Conservation (phyloP, 768 basidiomycete genomes). For the Leccinellum rugosiceps region DNA sequence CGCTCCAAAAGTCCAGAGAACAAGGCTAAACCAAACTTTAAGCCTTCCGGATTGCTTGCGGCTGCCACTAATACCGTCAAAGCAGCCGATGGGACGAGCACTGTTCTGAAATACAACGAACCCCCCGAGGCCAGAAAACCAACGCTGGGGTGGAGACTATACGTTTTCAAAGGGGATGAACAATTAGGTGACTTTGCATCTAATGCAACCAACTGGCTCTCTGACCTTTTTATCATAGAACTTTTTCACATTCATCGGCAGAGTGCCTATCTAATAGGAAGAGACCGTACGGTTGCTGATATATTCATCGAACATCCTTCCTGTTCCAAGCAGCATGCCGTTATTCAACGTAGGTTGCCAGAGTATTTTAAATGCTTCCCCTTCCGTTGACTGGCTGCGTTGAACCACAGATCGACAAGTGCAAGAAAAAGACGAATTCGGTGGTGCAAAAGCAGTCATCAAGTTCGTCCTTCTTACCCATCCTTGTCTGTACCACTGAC, state of each 20-base stretch:
- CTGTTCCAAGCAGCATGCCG: conserved; percentile 97
- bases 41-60: conserved; percentile 83
- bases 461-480: conserved; percentile 60
- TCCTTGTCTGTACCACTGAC: conserved; percentile 7
- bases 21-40: conserved; percentile 88
- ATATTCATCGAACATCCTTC: conserved; percentile 95
- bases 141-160: conserved; percentile 84
- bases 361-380: neutral
- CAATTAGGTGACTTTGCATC: conserved; percentile 71
- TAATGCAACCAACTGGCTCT: neutral
- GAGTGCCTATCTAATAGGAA: conserved; percentile 90
- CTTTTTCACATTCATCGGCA: conserved; percentile 90
- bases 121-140: conserved; percentile 98
- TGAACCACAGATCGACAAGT: conserved; percentile 67
- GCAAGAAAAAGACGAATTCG: conserved; percentile 84
- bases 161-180: conserved; percentile 95
- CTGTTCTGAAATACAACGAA: conserved; percentile 95
- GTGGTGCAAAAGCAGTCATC: conserved; percentile 66
- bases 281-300: conserved; percentile 82
- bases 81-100: conserved; percentile 68
- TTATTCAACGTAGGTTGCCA: conserved; percentile 73
- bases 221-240: conserved; percentile 44
- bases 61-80: conserved; percentile 94
- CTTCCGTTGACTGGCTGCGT: conserved; percentile 3
- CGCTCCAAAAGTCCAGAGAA: conserved; percentile 45